Evolutionary conservation across 1,139 yeast species (phyloP).

Genomic region (Kodamaea alishanica): DNA sequence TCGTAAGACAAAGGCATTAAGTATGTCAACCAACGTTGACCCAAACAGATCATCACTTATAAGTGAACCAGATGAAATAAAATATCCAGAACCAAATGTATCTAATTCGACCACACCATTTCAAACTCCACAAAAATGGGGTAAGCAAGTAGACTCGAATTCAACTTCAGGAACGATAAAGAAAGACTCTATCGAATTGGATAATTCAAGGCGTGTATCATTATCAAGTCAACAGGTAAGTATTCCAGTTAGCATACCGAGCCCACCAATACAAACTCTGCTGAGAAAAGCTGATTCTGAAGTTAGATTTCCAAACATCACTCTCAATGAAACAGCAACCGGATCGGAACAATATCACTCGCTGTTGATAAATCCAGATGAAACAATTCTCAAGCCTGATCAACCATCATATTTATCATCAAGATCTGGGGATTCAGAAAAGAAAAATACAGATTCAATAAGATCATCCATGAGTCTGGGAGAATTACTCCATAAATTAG

Average conservation of each 20-base stretch:
- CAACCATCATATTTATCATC: slow-evolving; percentile 6
- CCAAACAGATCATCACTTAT: slow-evolving; percentile 15
- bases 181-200: slow-evolving; percentile 5
- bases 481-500: slow-evolving; percentile 32
- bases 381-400: slow-evolving; percentile 12
- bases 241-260: too few species aligned
- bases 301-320: too few species aligned
- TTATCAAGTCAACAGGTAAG: too few species aligned
- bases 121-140: slow-evolving; percentile 7
- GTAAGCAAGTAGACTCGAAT: slow-evolving; percentile 1
- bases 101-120: slow-evolving; percentile 17
- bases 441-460: slow-evolving; percentile 16
- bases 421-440: too few species aligned
- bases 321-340: slow-evolving; percentile 6
- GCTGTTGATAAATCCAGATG: slow-evolving; percentile 15
- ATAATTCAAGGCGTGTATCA: too few species aligned
- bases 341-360: slow-evolving; percentile 7
- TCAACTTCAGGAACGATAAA: slow-evolving; percentile 2
- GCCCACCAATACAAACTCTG: too few species aligned
- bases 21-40: slow-evolving; percentile 20
- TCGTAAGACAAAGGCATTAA: slow-evolving; percentile 13
- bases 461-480: slow-evolving; percentile 34
- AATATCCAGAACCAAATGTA: slow-evolving; percentile 22
- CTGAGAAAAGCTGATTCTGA: too few species aligned
- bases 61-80: slow-evolving; percentile 15